These are phyloP conservation scores for Escallonia herrerae DNA, from an alignment of 129 eudicot genomes.

Conservation along the genomic window DNA sequence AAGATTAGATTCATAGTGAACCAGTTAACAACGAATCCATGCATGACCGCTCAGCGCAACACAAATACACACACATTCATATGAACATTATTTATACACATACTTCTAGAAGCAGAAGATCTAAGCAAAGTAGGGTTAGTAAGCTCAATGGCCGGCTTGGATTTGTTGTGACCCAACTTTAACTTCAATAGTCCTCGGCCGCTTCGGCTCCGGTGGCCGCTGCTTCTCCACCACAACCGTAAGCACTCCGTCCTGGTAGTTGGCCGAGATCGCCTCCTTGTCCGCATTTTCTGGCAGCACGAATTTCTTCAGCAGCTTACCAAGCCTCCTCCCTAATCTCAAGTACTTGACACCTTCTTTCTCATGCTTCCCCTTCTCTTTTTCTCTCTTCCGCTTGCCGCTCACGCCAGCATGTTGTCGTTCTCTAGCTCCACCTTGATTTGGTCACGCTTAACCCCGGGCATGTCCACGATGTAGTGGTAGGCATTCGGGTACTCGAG, in stretches of 20 bases:
- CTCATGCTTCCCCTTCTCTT: not conserved
- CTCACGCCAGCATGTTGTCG: constrained; percentile 5
- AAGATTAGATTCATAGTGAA: too few species aligned
- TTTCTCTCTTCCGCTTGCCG: constrained; percentile 4
- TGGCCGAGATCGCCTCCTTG: not conserved
- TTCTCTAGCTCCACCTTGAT: not conserved
- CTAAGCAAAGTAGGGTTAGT: too few species aligned
- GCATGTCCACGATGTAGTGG: constrained; percentile 4
- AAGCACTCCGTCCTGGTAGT: not conserved
- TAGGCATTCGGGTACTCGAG: constrained; percentile 1
- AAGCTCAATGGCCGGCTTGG: too few species aligned
- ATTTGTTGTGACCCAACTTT: not conserved
- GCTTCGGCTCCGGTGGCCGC: constrained; percentile 12
- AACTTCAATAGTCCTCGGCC: constrained; percentile 14
- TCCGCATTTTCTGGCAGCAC: not conserved
- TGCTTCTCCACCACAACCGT: constrained; percentile 1
- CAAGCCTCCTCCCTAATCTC: constrained; percentile 7
- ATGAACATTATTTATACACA: too few species aligned
- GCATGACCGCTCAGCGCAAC: too few species aligned
- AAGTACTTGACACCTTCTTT: constrained; percentile 2
- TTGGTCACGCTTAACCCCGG: constrained; percentile 2
- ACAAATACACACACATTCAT: too few species aligned
- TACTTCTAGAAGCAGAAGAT: too few species aligned
- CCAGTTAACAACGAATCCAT: too few species aligned
- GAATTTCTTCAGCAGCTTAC: constrained; percentile 6